These are phyloP conservation scores for Chaetomiaceae sp. DNA, from an alignment of 2,329 filamentous ascomycete species.

Conservation along the genomic window DNA sequence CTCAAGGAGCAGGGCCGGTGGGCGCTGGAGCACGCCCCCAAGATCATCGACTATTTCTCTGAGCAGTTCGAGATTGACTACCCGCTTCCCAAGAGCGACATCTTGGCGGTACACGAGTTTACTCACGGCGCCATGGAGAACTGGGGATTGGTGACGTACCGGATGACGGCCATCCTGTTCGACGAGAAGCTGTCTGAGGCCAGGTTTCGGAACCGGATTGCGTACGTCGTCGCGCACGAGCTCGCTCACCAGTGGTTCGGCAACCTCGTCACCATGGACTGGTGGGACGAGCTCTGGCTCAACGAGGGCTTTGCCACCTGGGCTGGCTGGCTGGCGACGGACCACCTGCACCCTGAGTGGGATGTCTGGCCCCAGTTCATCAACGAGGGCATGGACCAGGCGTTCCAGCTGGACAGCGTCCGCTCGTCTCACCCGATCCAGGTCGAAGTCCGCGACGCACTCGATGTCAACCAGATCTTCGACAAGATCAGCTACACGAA, in stretches of 20 bases:
- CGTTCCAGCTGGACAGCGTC: slow-evolving; percentile 82
- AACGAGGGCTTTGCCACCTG: slow-evolving; percentile 98
- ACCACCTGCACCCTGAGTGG: slow-evolving; percentile 93
- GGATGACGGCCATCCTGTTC: slow-evolving; percentile 92
- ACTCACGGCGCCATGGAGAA: slow-evolving; percentile 87
- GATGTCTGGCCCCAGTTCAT: slow-evolving; percentile 97
- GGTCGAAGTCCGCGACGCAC: slow-evolving; percentile 84
- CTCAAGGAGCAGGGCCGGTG: slow-evolving; percentile 86
- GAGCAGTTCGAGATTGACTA: slow-evolving; percentile 92
- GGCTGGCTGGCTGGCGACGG: slow-evolving; percentile 91
- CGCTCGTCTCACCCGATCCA: slow-evolving; percentile 94
- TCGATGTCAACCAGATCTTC: slow-evolving; percentile 97
- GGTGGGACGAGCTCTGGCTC: slow-evolving; percentile 96
- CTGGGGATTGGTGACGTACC: slow-evolving; percentile 94
- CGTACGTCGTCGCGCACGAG: slow-evolving; percentile 97
- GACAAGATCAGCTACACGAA: slow-evolving; percentile 96
- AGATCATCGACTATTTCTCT: slow-evolving; percentile 94
- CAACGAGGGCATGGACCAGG: slow-evolving; percentile 87
- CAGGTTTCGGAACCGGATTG: slow-evolving; percentile 85
- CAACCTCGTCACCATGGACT: slow-evolving; percentile 96
- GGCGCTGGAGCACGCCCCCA: slow-evolving; percentile 84
- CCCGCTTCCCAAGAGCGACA: slow-evolving; percentile 83
- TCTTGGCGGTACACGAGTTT: slow-evolving; percentile 90
- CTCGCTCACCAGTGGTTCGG: slow-evolving; percentile 98
- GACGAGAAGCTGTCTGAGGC: slow-evolving; percentile 88